Percentiles rank a stretch among this genome's conserved stretches.
These are phyloP conservation scores for Lachnellula occidentalis DNA, from an alignment of 2,329 filamentous ascomycete species.

Conservation along the genomic window DNA sequence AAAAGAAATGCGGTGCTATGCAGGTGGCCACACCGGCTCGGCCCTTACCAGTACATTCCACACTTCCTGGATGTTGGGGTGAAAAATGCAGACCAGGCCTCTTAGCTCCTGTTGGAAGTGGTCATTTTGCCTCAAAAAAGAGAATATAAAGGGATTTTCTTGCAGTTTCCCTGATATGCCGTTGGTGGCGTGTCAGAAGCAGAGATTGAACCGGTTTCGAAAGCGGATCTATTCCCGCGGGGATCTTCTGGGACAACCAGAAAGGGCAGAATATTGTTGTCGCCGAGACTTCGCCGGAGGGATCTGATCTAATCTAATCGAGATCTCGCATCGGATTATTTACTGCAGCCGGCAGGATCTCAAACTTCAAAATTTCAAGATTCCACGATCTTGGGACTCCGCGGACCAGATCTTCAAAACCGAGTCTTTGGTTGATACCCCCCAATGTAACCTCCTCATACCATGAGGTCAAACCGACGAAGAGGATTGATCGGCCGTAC, in stretches of 20 bases:
- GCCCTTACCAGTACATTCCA: background rate
- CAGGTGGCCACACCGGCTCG: background rate
- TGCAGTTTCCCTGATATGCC: no score
- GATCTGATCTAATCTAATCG: background rate
- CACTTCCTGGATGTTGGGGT: background rate
- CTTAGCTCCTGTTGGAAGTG: no score
- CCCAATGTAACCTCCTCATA: background rate
- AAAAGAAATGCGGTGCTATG: no score
- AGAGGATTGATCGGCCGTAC: background rate
- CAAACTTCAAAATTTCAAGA: background rate
- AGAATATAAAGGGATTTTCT: no score
- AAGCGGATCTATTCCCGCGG: background rate
- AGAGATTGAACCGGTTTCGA: no score
- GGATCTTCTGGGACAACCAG: background rate
- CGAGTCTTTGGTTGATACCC: background rate
- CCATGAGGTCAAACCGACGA: background rate
- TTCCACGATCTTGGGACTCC: background rate
- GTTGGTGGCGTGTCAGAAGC: no score
- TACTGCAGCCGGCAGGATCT: constrained; percentile 2
- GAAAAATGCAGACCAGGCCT: background rate
- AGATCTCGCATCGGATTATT: background rate
- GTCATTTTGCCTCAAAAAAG: no score
- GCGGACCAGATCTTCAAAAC: background rate
- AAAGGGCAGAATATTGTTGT: background rate
- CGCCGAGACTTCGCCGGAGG: background rate